Percentiles rank a stretch among this genome's conserved stretches.
phyloP scores from a whole-genome alignment of 129 eudicot species.

The Flaveria ramosissima region DNA sequence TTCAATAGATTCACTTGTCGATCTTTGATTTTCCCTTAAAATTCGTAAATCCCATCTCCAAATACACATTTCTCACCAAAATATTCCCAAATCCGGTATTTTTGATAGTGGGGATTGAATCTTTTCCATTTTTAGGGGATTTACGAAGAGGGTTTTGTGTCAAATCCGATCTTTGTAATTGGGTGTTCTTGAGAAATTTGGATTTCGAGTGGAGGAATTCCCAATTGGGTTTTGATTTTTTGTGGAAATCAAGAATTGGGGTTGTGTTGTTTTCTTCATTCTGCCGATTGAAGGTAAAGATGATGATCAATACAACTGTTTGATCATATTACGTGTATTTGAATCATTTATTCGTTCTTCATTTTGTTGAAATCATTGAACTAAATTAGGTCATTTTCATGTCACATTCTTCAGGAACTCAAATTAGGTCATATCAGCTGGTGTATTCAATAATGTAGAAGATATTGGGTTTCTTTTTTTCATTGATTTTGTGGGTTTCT shows the following conservation, averaged over 20 bases:
- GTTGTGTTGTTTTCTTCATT: no score
- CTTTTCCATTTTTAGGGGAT: slow-evolving; percentile 4
- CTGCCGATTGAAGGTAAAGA: no score
- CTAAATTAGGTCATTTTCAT: no score
- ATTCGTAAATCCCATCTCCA: slow-evolving; percentile 17
- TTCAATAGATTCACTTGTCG: slow-evolving; percentile 15
- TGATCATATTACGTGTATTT: no score
- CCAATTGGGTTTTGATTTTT: slow-evolving; percentile 12
- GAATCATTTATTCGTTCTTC: no score
- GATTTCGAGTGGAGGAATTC: no score
- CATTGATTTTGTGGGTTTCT: slow-evolving; percentile 18
- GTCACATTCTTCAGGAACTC: background rate
- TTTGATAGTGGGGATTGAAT: slow-evolving; percentile 24
- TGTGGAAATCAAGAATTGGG: background rate
- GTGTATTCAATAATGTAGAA: slow-evolving; percentile 10
- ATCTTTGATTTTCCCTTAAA: slow-evolving; percentile 15
- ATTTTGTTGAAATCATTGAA: no score
- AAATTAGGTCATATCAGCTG: slow-evolving; percentile 17
- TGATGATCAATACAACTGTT: no score
- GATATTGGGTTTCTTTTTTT: background rate
- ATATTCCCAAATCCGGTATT: no score
- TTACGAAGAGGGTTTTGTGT: slow-evolving; percentile 21
- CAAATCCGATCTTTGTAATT: background rate
- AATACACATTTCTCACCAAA: background rate
- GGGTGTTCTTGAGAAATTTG: no score